These are phyloP conservation scores for Syzygium malaccense DNA, from an alignment of 441 rosid genomes.

Conservation along the genomic window DNA sequence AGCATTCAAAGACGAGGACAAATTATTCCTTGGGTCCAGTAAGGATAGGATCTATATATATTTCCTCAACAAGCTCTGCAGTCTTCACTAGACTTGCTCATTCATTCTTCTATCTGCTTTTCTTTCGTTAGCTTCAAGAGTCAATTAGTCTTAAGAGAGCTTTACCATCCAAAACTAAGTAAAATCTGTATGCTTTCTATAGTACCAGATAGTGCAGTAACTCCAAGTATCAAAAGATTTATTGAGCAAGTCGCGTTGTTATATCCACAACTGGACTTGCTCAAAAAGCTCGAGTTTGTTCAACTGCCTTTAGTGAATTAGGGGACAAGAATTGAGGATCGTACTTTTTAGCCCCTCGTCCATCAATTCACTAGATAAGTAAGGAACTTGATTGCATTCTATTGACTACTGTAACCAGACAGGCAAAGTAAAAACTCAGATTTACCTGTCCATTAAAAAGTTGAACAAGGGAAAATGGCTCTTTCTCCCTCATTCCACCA, in stretches of 20 bases:
- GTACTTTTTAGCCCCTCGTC: not conserved
- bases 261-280: not conserved
- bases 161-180: not conserved
- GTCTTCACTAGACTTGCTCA: not conserved
- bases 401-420: not conserved
- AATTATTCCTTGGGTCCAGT: not conserved
- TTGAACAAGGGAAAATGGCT: conserved; percentile 15
- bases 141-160: not conserved
- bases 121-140: not conserved
- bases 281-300: not conserved
- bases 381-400: not conserved
- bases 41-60: not conserved
- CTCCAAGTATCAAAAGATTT: not conserved
- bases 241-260: not conserved
- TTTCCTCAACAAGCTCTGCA: not conserved
- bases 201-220: not conserved
- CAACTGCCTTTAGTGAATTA: not conserved
- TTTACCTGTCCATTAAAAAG: conserved; percentile 6
- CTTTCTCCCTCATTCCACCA: conserved; percentile 11
- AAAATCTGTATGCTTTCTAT: not conserved
- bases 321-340: not conserved
- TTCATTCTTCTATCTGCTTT: not conserved
- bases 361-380: not conserved
- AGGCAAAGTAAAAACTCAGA: not conserved
- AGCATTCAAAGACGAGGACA: not conserved